phyloP scores from a whole-genome alignment of 2,329 filamentous ascomycete species.

The Fusarium sp. region DNA sequence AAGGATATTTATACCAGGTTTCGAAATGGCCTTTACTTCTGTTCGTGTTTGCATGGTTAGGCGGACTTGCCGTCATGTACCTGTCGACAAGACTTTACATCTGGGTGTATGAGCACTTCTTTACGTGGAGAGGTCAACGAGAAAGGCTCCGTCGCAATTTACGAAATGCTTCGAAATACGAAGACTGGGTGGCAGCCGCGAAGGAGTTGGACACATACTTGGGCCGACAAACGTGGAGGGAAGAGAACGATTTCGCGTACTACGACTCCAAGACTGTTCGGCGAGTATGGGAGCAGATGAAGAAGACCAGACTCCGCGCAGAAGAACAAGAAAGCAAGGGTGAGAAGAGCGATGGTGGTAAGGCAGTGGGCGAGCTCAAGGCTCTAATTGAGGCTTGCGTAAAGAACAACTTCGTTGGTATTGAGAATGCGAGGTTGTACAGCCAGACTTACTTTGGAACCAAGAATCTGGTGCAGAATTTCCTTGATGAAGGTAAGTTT shows the following conservation, averaged over 20 bases:
- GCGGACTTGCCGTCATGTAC: constrained; percentile 78
- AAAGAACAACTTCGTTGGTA: constrained; percentile 96
- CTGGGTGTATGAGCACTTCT: constrained; percentile 88
- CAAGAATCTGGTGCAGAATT: constrained; percentile 92
- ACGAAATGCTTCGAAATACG: constrained; percentile 78
- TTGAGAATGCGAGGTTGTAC: constrained; percentile 94
- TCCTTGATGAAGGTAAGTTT: constrained; percentile 80
- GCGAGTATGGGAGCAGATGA: constrained; percentile 81
- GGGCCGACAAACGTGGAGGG: constrained; percentile 84
- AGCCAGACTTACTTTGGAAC: constrained; percentile 98
- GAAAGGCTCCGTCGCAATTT: constrained; percentile 78
- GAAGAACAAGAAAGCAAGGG: constrained; percentile 62
- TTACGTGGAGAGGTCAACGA: constrained; percentile 87
- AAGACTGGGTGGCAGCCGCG: constrained; percentile 85
- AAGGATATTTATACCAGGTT: constrained; percentile 89
- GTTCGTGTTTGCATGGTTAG: constrained; percentile 83
- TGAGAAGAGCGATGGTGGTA: constrained; percentile 54
- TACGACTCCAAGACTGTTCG: constrained; percentile 90
- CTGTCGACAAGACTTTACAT: constrained; percentile 89
- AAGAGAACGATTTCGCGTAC: constrained; percentile 81
- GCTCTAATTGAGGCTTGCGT: constrained; percentile 87
- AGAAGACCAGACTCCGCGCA: constrained; percentile 69
- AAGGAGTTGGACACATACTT: constrained; percentile 83
- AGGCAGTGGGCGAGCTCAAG: constrained; percentile 79
- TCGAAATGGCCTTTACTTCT: constrained; percentile 93